These are phyloP conservation scores for Cicer cuneatum DNA, from an alignment of 306 rosid genomes.

Conservation along the genomic window DNA sequence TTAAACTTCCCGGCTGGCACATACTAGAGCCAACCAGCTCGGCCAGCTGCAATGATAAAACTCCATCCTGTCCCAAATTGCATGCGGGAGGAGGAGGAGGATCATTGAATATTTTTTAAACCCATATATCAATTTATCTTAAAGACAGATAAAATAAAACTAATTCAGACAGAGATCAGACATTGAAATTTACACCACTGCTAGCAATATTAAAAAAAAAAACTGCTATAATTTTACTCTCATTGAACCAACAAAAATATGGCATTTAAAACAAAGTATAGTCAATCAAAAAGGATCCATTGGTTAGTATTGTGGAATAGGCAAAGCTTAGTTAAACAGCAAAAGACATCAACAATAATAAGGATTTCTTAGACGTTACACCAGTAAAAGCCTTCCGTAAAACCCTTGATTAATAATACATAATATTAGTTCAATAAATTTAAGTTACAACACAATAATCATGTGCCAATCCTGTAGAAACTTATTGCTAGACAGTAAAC, in stretches of 20 bases:
- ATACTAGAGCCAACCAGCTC: slow-evolving; percentile 69
- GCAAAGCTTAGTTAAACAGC: slow-evolving; percentile 19
- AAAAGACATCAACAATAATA: slow-evolving; percentile 5
- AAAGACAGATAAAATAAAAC: not conserved
- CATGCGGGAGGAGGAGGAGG: not conserved
- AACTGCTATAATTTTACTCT: not conserved
- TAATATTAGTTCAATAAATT: slow-evolving; percentile 25
- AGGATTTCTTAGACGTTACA: not conserved
- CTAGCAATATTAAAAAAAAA: not conserved
- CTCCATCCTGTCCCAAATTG: slow-evolving; percentile 7
- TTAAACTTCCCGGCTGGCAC: slow-evolving; percentile 71
- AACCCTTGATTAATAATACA: slow-evolving; percentile 27
- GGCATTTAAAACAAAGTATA: slow-evolving; percentile 25
- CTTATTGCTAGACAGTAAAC: slow-evolving; percentile 48
- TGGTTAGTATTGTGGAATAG: slow-evolving; percentile 27
- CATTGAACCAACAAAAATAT: slow-evolving; percentile 20
- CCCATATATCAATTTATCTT: not conserved
- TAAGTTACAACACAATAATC: slow-evolving; percentile 43
- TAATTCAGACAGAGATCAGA: not conserved
- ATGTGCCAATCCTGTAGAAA: slow-evolving; percentile 41
- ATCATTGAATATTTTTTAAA: not conserved
- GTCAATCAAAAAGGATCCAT: slow-evolving; percentile 32
- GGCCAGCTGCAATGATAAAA: slow-evolving; percentile 70
- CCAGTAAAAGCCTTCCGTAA: slow-evolving; percentile 7
- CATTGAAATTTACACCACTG: slow-evolving; percentile 4